These are phyloP conservation scores for Fusarium haematococcum DNA, from an alignment of 2,329 filamentous ascomycete genomes.

Conservation along the genomic window DNA sequence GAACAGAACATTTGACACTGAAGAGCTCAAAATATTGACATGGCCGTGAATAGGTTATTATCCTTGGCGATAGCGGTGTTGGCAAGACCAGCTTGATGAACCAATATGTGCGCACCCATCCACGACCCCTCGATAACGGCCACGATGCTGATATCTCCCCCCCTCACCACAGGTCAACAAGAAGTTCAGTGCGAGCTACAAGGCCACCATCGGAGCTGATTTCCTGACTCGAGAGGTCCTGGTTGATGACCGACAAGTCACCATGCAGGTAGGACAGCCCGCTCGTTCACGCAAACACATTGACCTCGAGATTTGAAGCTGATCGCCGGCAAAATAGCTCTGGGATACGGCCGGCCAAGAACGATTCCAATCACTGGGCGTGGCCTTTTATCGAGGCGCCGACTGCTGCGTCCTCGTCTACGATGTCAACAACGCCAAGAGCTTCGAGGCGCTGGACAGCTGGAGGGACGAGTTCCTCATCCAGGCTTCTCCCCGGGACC, in stretches of 20 bases:
- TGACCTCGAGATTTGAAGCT: conserved; percentile 1
- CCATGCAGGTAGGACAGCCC: conserved; percentile 82
- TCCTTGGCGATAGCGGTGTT: conserved; percentile 97
- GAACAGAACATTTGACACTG: background rate
- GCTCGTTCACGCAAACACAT: conserved; percentile 18
- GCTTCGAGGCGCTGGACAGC: conserved; percentile 97
- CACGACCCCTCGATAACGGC: background rate
- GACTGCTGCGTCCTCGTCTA: conserved; percentile 98
- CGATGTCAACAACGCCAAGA: conserved; percentile 99
- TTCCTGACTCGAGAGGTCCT: conserved; percentile 98
- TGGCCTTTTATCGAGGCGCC: conserved; percentile 96
- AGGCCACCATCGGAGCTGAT: conserved; percentile 98
- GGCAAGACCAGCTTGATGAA: conserved; percentile 99
- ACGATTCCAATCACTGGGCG: conserved; percentile 95
- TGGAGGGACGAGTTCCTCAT: conserved; percentile 99
- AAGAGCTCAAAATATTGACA: conserved; percentile 25
- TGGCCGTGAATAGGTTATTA: conserved; percentile 80
- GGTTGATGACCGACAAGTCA: conserved; percentile 96
- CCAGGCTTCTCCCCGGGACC: conserved; percentile 94
- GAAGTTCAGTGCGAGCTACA: conserved; percentile 99
- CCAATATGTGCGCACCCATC: conserved; percentile 87
- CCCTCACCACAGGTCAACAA: conserved; percentile 86
- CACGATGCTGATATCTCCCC: conserved; percentile 22
- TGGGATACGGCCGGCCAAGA: conserved; percentile 99
- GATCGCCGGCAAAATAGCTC: conserved; percentile 67